Evolutionary conservation across 2,329 filamentous ascomycete genomes (phyloP).

Genomic region (Fusarium sp.): DNA sequence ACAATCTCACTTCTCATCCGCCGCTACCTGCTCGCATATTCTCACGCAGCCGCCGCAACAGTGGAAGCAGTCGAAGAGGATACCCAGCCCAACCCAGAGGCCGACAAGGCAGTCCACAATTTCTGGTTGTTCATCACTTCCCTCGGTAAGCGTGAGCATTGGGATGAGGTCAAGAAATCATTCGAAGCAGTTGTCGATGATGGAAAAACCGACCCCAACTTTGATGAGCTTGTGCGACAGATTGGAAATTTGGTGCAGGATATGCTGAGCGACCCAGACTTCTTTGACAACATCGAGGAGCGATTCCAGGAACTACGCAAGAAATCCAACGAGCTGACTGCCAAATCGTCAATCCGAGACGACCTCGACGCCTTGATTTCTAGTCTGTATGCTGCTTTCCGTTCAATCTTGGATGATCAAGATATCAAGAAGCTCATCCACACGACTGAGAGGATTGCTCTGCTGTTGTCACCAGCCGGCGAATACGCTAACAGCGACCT

Average conservation of each 20-base stretch:
- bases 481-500: constrained; percentile 76
- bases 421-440: constrained; percentile 77
- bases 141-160: constrained; percentile 79
- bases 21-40: constrained; percentile 82
- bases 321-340: constrained; percentile 72
- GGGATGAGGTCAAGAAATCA: constrained; percentile 77
- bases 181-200: constrained; percentile 80
- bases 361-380: constrained; percentile 79
- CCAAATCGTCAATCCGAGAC: constrained; percentile 74
- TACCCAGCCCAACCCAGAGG: constrained; percentile 77
- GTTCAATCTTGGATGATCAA: constrained; percentile 76
- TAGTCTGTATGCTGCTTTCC: constrained; percentile 75
- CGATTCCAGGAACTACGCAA: constrained; percentile 63
- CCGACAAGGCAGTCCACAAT: constrained; percentile 80
- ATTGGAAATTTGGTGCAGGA: constrained; percentile 80
- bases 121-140: constrained; percentile 85
- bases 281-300: constrained; percentile 79
- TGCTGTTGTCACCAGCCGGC: constrained; percentile 75
- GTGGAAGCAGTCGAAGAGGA: constrained; percentile 76
- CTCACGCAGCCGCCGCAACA: constrained; percentile 76
- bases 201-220: constrained; percentile 81
- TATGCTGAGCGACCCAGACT: constrained; percentile 86
- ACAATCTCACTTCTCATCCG: constrained; percentile 80
- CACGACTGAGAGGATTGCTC: constrained; percentile 74
- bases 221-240: constrained; percentile 81